Percentiles rank a stretch among this genome's conserved stretches.
phyloP scores from a whole-genome alignment of 768 basidiomycete species.

The Hygrophorus russula region DNA sequence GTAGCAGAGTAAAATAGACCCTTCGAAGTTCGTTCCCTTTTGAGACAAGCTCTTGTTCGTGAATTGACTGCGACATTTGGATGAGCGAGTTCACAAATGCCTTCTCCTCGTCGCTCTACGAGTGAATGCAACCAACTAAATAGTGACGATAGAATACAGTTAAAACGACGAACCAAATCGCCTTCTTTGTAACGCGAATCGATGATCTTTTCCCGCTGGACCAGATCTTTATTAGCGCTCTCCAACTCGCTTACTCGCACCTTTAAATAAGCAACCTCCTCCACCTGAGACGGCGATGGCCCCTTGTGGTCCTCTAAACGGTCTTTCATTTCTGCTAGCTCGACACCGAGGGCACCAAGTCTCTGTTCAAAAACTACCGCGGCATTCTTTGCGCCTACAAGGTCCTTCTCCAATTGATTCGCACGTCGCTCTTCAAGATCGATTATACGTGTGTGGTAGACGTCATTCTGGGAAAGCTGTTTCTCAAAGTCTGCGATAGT shows the following conservation, averaged over 20 bases:
- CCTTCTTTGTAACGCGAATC: conserved; percentile 31
- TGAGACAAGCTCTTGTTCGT: conserved; percentile 41
- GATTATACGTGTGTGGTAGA: conserved; percentile 15
- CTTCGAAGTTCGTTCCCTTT: conserved; percentile 48
- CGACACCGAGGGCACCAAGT: conserved; percentile 10
- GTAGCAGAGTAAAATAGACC: conserved; percentile 18
- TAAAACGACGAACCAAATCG: conserved; percentile 29
- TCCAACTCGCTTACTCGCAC: conserved; percentile 11
- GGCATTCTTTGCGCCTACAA: conserved; percentile 11
- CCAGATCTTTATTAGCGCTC: conserved; percentile 16
- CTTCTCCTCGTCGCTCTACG: conserved; percentile 39
- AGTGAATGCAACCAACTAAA: no score
- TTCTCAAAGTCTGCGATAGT: conserved; percentile 14
- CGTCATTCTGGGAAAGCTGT: conserved; percentile 18
- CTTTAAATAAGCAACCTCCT: conserved; percentile 10
- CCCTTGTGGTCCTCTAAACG: background rate
- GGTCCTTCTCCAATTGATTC: conserved; percentile 15
- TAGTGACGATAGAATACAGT: background rate
- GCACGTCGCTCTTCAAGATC: conserved; percentile 18
- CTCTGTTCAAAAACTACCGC: conserved; percentile 7
- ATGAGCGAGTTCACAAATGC: conserved; percentile 35
- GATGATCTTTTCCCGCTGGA: conserved; percentile 17
- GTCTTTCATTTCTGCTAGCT: conserved; percentile 1
- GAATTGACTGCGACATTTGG: conserved; percentile 29
- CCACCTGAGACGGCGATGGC: background rate